phyloP scores from a whole-genome alignment of 2,329 filamentous ascomycete species.

The Penicillium carneum region DNA sequence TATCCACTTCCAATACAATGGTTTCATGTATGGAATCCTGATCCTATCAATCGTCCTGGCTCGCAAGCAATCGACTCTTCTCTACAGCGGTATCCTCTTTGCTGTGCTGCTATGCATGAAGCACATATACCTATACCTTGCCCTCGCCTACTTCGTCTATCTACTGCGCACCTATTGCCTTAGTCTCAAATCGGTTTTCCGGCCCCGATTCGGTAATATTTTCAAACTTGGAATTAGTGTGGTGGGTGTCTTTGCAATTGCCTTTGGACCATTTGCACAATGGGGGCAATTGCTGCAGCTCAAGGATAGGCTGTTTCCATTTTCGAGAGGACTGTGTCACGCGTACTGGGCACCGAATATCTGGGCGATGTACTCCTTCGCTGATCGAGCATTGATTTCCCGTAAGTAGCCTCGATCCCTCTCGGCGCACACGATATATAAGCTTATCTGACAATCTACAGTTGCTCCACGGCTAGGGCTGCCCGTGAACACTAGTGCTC shows the following conservation, averaged over 20 bases:
- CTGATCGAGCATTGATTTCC: slow-evolving; percentile 81
- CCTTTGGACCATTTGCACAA: slow-evolving; percentile 86
- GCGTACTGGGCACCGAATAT: slow-evolving; percentile 98
- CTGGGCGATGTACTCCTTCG: slow-evolving; percentile 95
- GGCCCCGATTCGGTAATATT: slow-evolving; percentile 77
- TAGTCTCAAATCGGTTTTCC: slow-evolving; percentile 75
- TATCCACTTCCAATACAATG: slow-evolving; percentile 99
- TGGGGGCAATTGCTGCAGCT: slow-evolving; percentile 86
- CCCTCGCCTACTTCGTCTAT: slow-evolving; percentile 93
- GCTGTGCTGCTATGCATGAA: slow-evolving; percentile 89
- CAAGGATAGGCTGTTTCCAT: slow-evolving; percentile 85
- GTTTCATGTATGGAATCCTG: slow-evolving; percentile 90
- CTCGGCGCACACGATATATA: not conserved
- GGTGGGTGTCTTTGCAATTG: slow-evolving; percentile 72
- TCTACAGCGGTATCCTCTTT: slow-evolving; percentile 82
- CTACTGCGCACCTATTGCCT: slow-evolving; percentile 89
- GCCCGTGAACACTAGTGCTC: slow-evolving; percentile 72
- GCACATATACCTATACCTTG: slow-evolving; percentile 96
- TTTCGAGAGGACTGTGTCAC: slow-evolving; percentile 90
- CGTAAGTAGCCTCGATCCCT: slow-evolving; percentile 60
- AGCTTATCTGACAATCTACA: slow-evolving; percentile 52
- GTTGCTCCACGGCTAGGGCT: slow-evolving; percentile 84
- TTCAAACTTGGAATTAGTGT: slow-evolving; percentile 82
- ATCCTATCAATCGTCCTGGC: slow-evolving; percentile 86
- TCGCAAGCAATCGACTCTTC: slow-evolving; percentile 74